These are phyloP conservation scores for Trichoderma simmonsii DNA, from an alignment of 2,329 filamentous ascomycete genomes.

Conservation along the genomic window DNA sequence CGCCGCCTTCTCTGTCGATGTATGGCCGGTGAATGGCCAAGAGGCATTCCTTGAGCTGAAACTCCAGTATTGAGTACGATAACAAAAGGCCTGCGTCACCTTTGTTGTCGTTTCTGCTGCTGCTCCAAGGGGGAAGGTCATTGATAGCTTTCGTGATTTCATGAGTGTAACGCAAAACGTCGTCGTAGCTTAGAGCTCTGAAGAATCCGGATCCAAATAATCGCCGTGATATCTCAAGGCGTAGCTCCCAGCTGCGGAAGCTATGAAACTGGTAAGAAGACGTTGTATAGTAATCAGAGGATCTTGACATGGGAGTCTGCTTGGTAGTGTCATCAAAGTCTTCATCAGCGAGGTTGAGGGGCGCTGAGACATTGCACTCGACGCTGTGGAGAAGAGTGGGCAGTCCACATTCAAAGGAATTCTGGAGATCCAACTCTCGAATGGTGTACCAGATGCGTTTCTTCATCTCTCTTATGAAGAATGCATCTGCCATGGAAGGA, in stretches of 20 bases:
- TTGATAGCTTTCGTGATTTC: conserved; percentile 3
- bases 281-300: not conserved
- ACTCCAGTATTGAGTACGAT: not conserved
- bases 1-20: not conserved
- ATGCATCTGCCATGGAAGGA: not conserved
- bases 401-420: conserved; percentile 3
- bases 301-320: not conserved
- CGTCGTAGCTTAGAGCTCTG: not conserved
- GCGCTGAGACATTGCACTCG: not conserved
- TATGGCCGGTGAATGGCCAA: not conserved
- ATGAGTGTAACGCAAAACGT: conserved; percentile 7
- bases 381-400: conserved; percentile 5
- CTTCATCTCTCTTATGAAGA: conserved; percentile 12
- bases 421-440: conserved; percentile 9
- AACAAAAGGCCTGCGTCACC: not conserved
- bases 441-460: conserved; percentile 3
- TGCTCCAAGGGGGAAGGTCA: not conserved
- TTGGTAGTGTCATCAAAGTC: not conserved
- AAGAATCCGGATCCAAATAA: not conserved
- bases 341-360: conserved; percentile 2
- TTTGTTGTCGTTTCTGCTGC: not conserved
- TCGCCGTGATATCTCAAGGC: conserved; percentile 7
- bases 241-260: conserved; percentile 6
- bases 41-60: conserved; percentile 9
- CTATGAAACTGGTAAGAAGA: conserved; percentile 5